Evolutionary conservation across 495 filamentous ascomycete genomes (phyloP).

Genomic region (Recurvomyces mirabilis): DNA sequence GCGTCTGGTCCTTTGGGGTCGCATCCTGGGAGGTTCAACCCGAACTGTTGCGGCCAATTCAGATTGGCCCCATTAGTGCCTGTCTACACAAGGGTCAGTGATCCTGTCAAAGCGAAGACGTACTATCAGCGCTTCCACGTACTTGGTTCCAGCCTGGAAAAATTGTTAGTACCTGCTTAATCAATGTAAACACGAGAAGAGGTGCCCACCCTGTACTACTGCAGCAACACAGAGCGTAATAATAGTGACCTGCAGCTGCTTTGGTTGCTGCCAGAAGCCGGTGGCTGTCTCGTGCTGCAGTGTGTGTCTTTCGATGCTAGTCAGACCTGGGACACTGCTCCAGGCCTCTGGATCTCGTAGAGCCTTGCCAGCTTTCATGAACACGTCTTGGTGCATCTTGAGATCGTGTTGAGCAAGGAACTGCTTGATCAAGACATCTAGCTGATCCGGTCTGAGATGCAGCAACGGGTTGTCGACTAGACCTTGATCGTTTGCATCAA

Average conservation of each 20-base stretch:
- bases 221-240: constrained; percentile 59
- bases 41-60: constrained; percentile 12
- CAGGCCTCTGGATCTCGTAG: constrained; percentile 12
- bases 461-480: constrained; percentile 2
- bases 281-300: constrained; percentile 45
- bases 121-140: too few species aligned
- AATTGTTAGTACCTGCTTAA: too few species aligned
- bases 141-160: too few species aligned
- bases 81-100: constrained; percentile 22
- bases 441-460: constrained; percentile 3
- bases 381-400: constrained; percentile 6
- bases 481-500: constrained; percentile 8
- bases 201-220: constrained; percentile 47
- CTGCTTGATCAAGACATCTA: neutral
- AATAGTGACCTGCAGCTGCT: constrained; percentile 56
- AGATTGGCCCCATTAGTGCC: constrained; percentile 32
- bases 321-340: constrained; percentile 8
- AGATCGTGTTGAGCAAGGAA: constrained; percentile 6
- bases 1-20: constrained; percentile 3
- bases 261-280: constrained; percentile 51
- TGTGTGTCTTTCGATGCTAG: constrained; percentile 36
- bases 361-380: constrained; percentile 9
- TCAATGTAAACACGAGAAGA: too few species aligned
- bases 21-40: constrained; percentile 3
- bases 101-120: neutral